Percentiles rank a stretch among this genome's conserved stretches.
These are phyloP conservation scores for Chenopodium berlandieri DNA, from an alignment of 148 eudicot genomes.

Conservation along the genomic window DNA sequence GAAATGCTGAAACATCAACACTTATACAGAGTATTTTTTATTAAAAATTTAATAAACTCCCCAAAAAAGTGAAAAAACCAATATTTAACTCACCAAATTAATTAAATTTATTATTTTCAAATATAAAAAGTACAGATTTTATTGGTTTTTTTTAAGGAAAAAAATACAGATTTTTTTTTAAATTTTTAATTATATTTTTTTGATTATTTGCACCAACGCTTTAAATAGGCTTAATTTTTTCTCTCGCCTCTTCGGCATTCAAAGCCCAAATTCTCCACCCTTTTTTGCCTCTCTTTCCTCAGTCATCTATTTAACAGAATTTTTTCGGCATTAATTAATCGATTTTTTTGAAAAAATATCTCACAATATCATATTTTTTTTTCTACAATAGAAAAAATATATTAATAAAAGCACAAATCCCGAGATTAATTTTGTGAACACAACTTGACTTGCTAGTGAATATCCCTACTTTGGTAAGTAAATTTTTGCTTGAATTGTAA, in stretches of 20 bases:
- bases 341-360: conserved; percentile 7
- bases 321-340: neutral
- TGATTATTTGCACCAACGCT: conserved; percentile 1
- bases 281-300: neutral
- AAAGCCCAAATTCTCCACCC: conserved; percentile 2
- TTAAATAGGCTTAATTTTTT: conserved; percentile 9
- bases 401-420: conserved; percentile 10
- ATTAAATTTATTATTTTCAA: too few relatives aligned
- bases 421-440: conserved; percentile 14
- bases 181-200: too few relatives aligned
- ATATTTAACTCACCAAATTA: too few relatives aligned
- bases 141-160: too few relatives aligned
- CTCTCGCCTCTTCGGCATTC: conserved; percentile 18
- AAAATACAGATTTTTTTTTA: neutral
- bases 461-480: conserved; percentile 17
- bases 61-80: too few relatives aligned
- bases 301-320: neutral
- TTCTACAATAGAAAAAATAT: neutral
- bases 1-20: too few relatives aligned
- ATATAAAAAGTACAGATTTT: too few relatives aligned
- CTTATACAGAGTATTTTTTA: too few relatives aligned
- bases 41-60: too few relatives aligned
- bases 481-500: neutral
- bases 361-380: conserved; percentile 10
- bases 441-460: conserved; percentile 4